A percentile compares a stretch with the other conserved stretches of the same genome.
phyloP scores from a whole-genome alignment of 163 green algal genomes.

The Coccomyxa subellipsoidea region DNA sequence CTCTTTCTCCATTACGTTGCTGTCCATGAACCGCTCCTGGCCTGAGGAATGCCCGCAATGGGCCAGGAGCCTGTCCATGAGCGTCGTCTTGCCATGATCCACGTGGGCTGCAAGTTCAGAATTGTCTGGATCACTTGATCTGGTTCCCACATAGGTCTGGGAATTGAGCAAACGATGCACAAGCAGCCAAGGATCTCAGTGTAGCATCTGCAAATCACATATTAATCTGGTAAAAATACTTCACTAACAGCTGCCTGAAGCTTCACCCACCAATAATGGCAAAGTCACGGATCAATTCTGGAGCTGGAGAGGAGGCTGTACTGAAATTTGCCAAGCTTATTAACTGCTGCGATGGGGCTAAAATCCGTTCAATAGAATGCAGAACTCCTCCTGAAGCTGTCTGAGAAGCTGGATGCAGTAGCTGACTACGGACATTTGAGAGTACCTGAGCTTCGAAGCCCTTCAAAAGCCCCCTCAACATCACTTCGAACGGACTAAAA shows the following conservation, averaged over 20 bases:
- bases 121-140: neutral
- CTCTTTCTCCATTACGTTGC: slow-evolving; percentile 72
- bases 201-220: too few relatives aligned
- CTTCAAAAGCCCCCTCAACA: neutral
- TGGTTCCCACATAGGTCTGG: too few relatives aligned
- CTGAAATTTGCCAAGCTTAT: neutral
- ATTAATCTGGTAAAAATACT: too few relatives aligned
- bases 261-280: slow-evolving; percentile 10
- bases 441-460: neutral
- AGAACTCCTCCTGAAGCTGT: neutral
- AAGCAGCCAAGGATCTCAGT: too few relatives aligned
- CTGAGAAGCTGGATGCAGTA: neutral
- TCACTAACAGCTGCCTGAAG: neutral
- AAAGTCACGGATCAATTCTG: slow-evolving; percentile 6
- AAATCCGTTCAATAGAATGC: neutral
- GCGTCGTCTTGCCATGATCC: slow-evolving; percentile 73
- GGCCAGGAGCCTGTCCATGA: slow-evolving; percentile 78
- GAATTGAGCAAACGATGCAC: too few relatives aligned
- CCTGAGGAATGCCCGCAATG: slow-evolving; percentile 38
- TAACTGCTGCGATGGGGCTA: neutral
- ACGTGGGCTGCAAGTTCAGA: slow-evolving; percentile 39
- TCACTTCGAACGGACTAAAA: neutral
- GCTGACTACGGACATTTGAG: neutral
- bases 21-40: slow-evolving; percentile 77
- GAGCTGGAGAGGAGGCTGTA: neutral